Conservation (phyloP, 495 filamentous ascomycete genomes). For the Neurospora terricola region DNA sequence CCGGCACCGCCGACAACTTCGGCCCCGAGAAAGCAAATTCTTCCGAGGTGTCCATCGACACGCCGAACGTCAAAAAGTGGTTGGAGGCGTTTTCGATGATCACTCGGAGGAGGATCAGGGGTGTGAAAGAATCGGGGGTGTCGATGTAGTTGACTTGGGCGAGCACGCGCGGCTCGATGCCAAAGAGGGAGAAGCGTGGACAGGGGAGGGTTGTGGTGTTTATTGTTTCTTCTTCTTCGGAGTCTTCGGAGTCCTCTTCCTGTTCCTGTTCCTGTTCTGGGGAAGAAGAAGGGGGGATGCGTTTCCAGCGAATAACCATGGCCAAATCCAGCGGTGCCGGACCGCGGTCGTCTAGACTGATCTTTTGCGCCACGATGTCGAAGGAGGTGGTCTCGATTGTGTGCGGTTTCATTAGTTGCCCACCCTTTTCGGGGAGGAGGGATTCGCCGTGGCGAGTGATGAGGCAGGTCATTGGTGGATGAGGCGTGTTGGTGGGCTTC, state of each 20-base stretch:
- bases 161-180: slow-evolving; percentile 80
- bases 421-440: slow-evolving; percentile 17
- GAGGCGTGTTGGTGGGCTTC: slow-evolving; percentile 25
- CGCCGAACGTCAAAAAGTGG: slow-evolving; percentile 84
- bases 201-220: slow-evolving; percentile 57
- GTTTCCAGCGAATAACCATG: slow-evolving; percentile 69
- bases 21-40: slow-evolving; percentile 88
- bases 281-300: slow-evolving; percentile 15
- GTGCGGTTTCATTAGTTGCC: slow-evolving; percentile 40
- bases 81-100: slow-evolving; percentile 88
- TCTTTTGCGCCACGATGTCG: slow-evolving; percentile 58
- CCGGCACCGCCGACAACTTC: slow-evolving; percentile 64
- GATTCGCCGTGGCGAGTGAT: slow-evolving; percentile 14
- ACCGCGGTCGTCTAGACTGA: slow-evolving; percentile 67
- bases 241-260: background rate
- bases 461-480: slow-evolving; percentile 16
- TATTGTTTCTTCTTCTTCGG: background rate
- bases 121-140: slow-evolving; percentile 4
- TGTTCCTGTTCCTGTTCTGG: background rate
- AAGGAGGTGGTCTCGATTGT: slow-evolving; percentile 63
- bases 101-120: slow-evolving; percentile 40
- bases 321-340: slow-evolving; percentile 60
- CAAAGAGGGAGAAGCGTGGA: slow-evolving; percentile 68
- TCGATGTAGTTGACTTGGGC: slow-evolving; percentile 45
- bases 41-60: slow-evolving; percentile 86